Conservation (phyloP, 345 rosid species). For the Viola odorata region DNA sequence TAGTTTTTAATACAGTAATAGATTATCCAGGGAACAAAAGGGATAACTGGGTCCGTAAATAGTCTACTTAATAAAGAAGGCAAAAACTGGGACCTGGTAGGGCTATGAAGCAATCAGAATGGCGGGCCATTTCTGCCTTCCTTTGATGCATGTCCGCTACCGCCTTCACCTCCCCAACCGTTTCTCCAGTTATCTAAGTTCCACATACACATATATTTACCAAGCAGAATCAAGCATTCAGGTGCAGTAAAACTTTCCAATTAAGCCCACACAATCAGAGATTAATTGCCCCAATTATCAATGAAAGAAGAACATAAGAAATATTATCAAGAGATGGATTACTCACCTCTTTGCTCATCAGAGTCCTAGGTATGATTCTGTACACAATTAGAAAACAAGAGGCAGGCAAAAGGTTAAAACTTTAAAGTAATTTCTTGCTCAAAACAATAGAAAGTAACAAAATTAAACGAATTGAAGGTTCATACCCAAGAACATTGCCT, state of each 20-base stretch:
- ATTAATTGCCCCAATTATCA: neutral
- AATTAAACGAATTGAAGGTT: neutral
- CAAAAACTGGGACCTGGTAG: constrained; percentile 60
- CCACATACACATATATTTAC: neutral
- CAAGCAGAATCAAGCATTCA: neutral
- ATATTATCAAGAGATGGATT: neutral
- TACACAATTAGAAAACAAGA: neutral
- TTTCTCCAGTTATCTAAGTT: constrained; percentile 63
- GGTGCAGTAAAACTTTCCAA: neutral
- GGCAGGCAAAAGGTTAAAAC: neutral
- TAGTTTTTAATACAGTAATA: neutral
- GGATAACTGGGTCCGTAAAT: neutral
- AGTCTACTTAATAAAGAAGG: neutral
- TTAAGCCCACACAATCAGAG: neutral
- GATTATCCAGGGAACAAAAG: neutral
- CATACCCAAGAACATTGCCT: constrained; percentile 85
- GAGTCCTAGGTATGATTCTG: constrained; percentile 53
- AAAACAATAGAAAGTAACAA: neutral
- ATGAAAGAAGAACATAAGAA: neutral
- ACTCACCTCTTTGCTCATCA: constrained; percentile 45
- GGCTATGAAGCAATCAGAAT: constrained; percentile 93
- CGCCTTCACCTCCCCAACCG: constrained; percentile 78
- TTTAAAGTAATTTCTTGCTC: neutral
- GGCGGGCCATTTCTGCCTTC: constrained; percentile 95
- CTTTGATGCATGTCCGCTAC: constrained; percentile 98